Percentiles rank a stretch among this genome's conserved stretches.
These are phyloP conservation scores for Aspergillus sp. DNA, from an alignment of 2,329 filamentous ascomycete genomes.

Conservation along the genomic window DNA sequence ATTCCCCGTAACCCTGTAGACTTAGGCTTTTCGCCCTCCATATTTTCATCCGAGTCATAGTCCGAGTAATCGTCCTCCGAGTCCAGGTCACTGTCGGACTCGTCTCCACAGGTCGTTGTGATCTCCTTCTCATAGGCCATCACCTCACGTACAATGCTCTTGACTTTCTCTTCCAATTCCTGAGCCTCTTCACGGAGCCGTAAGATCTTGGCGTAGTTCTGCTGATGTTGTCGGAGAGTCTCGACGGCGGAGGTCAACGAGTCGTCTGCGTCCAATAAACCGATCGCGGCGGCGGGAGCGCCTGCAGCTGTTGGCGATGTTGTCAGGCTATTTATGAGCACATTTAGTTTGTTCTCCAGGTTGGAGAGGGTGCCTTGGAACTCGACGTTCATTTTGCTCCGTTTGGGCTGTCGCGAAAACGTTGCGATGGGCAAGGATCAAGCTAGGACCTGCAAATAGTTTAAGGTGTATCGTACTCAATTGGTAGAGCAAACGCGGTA, in stretches of 20 bases:
- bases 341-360: slow-evolving; percentile 47
- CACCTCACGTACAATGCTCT: slow-evolving; percentile 44
- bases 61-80: slow-evolving; percentile 29
- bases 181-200: slow-evolving; percentile 44
- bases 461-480: background rate
- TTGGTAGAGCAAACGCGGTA: background rate
- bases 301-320: slow-evolving; percentile 47
- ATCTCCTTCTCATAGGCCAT: slow-evolving; percentile 46
- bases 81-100: slow-evolving; percentile 37
- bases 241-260: slow-evolving; percentile 43
- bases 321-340: slow-evolving; percentile 44
- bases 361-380: slow-evolving; percentile 43
- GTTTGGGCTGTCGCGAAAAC: background rate
- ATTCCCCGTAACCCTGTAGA: slow-evolving; percentile 17
- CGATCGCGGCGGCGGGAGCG: slow-evolving; percentile 44
- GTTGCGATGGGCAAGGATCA: background rate
- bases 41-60: slow-evolving; percentile 17
- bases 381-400: slow-evolving; percentile 41
- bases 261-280: slow-evolving; percentile 47
- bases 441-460: background rate
- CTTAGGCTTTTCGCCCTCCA: slow-evolving; percentile 14
- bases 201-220: slow-evolving; percentile 47
- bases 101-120: slow-evolving; percentile 33
- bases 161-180: slow-evolving; percentile 43
- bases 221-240: slow-evolving; percentile 47